These are phyloP conservation scores for Colletotrichum musae DNA, from an alignment of 2,329 filamentous ascomycete genomes.

Conservation along the genomic window DNA sequence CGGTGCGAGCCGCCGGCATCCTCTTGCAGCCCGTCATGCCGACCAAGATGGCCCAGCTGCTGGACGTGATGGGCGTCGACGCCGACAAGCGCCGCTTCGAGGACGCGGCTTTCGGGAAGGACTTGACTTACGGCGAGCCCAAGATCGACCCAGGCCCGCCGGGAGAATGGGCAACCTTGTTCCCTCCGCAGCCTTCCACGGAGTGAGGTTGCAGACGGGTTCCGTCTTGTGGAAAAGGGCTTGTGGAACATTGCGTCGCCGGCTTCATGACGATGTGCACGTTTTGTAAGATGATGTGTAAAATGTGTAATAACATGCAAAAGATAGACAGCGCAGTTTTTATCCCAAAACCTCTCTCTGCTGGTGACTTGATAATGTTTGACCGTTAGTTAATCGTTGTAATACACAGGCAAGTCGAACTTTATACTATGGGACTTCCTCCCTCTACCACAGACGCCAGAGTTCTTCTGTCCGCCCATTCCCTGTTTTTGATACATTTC, in stretches of 20 bases:
- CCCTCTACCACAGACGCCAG: no score
- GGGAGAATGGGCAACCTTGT: constrained; percentile 27
- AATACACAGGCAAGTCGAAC: no score
- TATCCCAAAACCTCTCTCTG: no score
- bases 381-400: no score
- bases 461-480: no score
- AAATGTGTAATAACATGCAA: no score
- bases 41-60: constrained; percentile 76
- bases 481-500: no score
- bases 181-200: constrained; percentile 31
- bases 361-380: no score
- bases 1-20: constrained; percentile 84
- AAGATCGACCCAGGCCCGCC: constrained; percentile 1
- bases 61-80: constrained; percentile 84
- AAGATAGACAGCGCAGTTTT: no score
- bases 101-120: constrained; percentile 73
- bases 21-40: constrained; percentile 94
- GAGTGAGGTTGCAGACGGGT: not conserved
- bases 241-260: not conserved
- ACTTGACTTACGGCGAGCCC: constrained; percentile 76
- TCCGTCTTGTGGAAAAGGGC: no score
- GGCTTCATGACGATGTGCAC: not conserved
- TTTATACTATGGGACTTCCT: no score
- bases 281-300: not conserved
- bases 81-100: constrained; percentile 72